These are phyloP conservation scores for Pelargonium nanum DNA, from an alignment of 345 rosid genomes.

Conservation along the genomic window DNA sequence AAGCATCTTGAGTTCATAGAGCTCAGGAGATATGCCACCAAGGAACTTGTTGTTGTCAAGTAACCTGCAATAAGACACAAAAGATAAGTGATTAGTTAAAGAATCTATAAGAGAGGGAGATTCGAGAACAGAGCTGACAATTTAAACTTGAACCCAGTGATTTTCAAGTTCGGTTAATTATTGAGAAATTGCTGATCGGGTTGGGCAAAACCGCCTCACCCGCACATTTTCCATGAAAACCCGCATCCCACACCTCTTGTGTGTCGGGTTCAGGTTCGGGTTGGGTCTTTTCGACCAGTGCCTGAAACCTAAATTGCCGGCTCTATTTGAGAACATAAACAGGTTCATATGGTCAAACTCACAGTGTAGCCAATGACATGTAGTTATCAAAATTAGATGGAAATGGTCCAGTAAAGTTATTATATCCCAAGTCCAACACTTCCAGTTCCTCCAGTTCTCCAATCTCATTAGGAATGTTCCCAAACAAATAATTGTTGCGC, in stretches of 20 bases:
- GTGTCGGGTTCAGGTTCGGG: no score
- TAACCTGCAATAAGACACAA: constrained; percentile 24
- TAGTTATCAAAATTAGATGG: constrained; percentile 37
- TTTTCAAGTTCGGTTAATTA: no score
- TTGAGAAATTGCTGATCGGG: no score
- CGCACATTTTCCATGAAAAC: no score
- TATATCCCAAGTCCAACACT: constrained; percentile 54
- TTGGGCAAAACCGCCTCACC: no score
- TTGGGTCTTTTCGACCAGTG: not conserved
- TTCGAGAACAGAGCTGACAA: not conserved
- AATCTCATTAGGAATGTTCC: constrained; percentile 43
- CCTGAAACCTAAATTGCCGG: constrained; percentile 2
- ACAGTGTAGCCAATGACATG: constrained; percentile 43
- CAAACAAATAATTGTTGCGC: constrained; percentile 57
- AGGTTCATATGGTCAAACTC: constrained; percentile 9
- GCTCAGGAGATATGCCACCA: constrained; percentile 29
- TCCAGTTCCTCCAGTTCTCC: constrained; percentile 48
- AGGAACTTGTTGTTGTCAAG: constrained; percentile 50
- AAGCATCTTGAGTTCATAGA: constrained; percentile 19
- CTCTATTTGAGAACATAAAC: constrained; percentile 1
- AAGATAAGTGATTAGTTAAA: constrained; percentile 1
- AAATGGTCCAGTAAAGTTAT: constrained; percentile 48
- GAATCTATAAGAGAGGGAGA: not conserved
- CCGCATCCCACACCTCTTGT: no score
- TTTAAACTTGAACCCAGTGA: no score